Base-by-base conservation (phyloP, 2,329 filamentous ascomycete genomes). In the Paracoccidioides brasiliensis region DNA sequence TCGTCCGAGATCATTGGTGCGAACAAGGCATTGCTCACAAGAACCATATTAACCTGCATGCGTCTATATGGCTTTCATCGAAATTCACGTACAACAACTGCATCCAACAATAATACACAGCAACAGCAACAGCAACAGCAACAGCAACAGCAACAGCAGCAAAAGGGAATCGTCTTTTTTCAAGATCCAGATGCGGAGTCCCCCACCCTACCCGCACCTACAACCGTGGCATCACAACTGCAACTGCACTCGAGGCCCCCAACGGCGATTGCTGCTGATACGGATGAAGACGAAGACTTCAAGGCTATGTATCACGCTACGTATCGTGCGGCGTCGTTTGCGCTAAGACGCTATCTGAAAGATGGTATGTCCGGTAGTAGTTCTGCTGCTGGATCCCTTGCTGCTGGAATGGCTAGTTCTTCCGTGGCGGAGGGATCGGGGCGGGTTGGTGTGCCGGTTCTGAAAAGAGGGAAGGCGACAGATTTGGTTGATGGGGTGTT, bases 241-340 rank as follows among this genome's bases (percentile, higher is more conserved):
- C 28, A 32, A 14, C 12, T 22, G 22, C 5, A 33, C 22, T 52
- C 49, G 12, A 52, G 37, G n/a, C 38, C 37, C 2, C 42, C 38
- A 38, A 53, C 52, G 35, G 52, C 41, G 12, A 53, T 9, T 12
- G 4, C 41, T 37, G 30, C 40, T 4, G 59, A 58, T 3, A 15
- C 62, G 0, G 69, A 70, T 30, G 70, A 73, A 50, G 59, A 58
- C 35, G 70, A 72, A 43, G 70, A 72, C 10, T 74, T 73, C 55
- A 73, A 72, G 51, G 57, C 66, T 14, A 72, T 73, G 69, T 74
- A 74, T 53, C 71, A 74, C 57, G 70, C 70, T 10, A 73, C 70
- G 3, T 74, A 74, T 58, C 70, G 70, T 48, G 70, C 71, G 33
- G 68, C 71, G 4, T 69, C 65, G 6, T 74, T 73, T 64, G 71